These are phyloP conservation scores for Wilcoxina mikolae DNA, from an alignment of 495 filamentous ascomycete genomes.

Conservation along the genomic window DNA sequence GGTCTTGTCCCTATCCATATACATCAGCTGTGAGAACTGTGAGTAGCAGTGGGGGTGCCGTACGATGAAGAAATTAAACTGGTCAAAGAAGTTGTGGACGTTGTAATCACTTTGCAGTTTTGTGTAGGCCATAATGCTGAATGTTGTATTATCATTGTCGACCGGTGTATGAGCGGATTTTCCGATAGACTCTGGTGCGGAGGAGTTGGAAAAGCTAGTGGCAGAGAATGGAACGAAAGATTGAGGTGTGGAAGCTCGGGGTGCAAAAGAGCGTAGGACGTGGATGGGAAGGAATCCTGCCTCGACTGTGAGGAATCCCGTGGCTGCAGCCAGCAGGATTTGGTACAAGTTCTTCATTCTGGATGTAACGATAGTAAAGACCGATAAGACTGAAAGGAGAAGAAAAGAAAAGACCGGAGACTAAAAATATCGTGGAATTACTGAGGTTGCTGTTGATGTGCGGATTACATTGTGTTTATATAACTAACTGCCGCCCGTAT, in stretches of 20 bases:
- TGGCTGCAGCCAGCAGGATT: no score
- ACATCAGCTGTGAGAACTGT: background rate
- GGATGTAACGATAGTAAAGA: no score
- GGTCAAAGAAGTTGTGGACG: slow-evolving; percentile 41
- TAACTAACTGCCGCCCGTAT: background rate
- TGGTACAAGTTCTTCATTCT: no score
- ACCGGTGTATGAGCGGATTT: background rate
- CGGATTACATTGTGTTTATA: background rate
- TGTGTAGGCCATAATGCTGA: slow-evolving; percentile 10
- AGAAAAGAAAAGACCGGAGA: background rate
- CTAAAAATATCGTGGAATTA: no score
- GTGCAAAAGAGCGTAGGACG: background rate
- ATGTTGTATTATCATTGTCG: background rate
- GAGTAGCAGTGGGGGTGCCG: slow-evolving; percentile 21
- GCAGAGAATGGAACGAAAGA: background rate
- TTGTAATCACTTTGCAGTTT: slow-evolving; percentile 36
- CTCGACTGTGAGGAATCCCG: background rate
- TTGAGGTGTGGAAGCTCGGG: background rate
- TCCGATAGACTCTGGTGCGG: background rate
- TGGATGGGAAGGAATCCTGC: background rate
- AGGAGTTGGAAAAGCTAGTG: background rate
- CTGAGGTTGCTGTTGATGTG: background rate
- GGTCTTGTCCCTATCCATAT: slow-evolving; percentile 35
- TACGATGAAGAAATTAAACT: slow-evolving; percentile 42
- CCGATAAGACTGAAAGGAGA: background rate